phyloP scores from a whole-genome alignment of 1,284 basidiomycete genomes.

The Ustilago loliicola region DNA sequence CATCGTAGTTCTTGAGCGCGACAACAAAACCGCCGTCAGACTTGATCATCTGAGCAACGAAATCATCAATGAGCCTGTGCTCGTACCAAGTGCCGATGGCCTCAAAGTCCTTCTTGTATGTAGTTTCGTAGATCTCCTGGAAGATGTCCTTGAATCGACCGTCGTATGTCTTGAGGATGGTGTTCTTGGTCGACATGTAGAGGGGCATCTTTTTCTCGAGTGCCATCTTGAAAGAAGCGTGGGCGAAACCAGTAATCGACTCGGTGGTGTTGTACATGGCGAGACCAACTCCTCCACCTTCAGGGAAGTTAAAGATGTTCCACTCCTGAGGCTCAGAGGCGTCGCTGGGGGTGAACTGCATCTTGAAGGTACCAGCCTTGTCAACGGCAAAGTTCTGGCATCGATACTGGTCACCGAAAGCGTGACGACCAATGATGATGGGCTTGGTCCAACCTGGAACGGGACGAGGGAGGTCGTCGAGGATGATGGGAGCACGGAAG shows the following conservation, averaged over 20 bases:
- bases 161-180: slow-evolving; percentile 74
- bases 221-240: slow-evolving; percentile 99
- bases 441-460: slow-evolving; percentile 93
- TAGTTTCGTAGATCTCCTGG: slow-evolving; percentile 87
- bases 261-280: slow-evolving; percentile 72
- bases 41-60: slow-evolving; percentile 94
- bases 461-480: slow-evolving; percentile 88
- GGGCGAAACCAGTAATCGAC: slow-evolving; percentile 93
- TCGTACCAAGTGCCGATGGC: slow-evolving; percentile 91
- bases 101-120: slow-evolving; percentile 88
- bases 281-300: slow-evolving; percentile 72
- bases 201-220: slow-evolving; percentile 92
- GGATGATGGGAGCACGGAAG: slow-evolving; percentile 97
- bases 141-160: slow-evolving; percentile 99
- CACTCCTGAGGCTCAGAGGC: slow-evolving; percentile 53
- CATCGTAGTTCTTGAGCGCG: slow-evolving; percentile 75
- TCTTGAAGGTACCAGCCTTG: slow-evolving; percentile 65
- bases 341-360: slow-evolving; percentile 64
- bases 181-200: slow-evolving; percentile 70
- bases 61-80: slow-evolving; percentile 80
- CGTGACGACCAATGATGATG: slow-evolving; percentile 96
- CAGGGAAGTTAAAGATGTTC: slow-evolving; percentile 66
- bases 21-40: slow-evolving; percentile 95
- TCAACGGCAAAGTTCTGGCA: slow-evolving; percentile 68
- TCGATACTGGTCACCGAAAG: slow-evolving; percentile 87